These are phyloP conservation scores for Stephania cephalantha DNA, from an alignment of 164 flowering plant genomes.

Conservation along the genomic window DNA sequence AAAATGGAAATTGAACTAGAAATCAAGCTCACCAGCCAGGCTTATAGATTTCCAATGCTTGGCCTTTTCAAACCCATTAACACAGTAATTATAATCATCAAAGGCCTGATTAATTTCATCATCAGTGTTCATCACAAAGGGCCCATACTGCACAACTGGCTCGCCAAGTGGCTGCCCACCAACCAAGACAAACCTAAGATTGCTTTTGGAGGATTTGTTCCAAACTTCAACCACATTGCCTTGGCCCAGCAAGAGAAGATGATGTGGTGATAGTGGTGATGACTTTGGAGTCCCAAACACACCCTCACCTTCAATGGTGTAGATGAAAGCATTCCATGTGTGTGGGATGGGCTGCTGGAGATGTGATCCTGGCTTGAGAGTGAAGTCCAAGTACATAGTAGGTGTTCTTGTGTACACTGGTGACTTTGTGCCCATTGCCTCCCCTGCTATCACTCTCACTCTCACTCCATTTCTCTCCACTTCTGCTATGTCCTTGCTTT, in stretches of 20 bases:
- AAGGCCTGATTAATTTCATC: conserved; percentile 73
- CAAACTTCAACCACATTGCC: conserved; percentile 65
- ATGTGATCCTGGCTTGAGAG: conserved; percentile 56
- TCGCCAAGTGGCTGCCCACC: conserved; percentile 79
- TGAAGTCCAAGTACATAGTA: conserved; percentile 79
- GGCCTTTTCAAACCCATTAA: conserved; percentile 77
- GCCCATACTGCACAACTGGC: conserved; percentile 66
- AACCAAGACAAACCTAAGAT: conserved; percentile 53
- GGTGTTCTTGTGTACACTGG: conserved; percentile 79
- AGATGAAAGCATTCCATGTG: conserved; percentile 75
- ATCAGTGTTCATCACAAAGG: conserved; percentile 91
- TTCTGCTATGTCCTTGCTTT: conserved; percentile 41
- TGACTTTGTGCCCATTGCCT: conserved; percentile 58
- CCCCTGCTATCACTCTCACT: conserved; percentile 80
- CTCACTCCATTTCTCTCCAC: conserved; percentile 52
- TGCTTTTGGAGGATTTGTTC: conserved; percentile 50
- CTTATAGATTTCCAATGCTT: conserved; percentile 52
- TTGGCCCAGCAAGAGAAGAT: conserved; percentile 49
- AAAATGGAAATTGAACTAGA: background rate
- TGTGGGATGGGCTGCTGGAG: conserved; percentile 56
- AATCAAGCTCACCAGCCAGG: background rate
- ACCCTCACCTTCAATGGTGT: conserved; percentile 78
- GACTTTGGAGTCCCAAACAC: conserved; percentile 39
- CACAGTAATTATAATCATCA: conserved; percentile 52
- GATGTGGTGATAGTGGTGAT: conserved; percentile 32